phyloP scores from a whole-genome alignment of 2,329 filamentous ascomycete species.

The Trichoderma atroviride region DNA sequence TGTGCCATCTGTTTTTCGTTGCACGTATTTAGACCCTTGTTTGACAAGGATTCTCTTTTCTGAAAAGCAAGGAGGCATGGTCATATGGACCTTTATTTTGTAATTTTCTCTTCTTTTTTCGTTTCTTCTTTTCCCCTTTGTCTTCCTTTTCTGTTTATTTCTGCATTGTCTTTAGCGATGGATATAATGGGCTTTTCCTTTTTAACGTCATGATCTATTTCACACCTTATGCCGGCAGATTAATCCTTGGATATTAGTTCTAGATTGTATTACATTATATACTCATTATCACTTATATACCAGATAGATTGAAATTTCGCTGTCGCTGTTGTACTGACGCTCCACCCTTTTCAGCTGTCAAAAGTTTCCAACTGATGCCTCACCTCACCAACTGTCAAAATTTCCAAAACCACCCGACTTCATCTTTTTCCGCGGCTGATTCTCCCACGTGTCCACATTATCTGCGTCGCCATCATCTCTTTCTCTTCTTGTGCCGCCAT shows the following conservation, averaged over 20 bases:
- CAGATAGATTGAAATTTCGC: constrained; percentile 4
- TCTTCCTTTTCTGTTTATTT: background rate
- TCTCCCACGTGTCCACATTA: constrained; percentile 66
- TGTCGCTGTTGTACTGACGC: background rate
- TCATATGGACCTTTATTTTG: background rate
- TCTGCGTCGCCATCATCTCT: constrained; percentile 57
- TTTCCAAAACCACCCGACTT: constrained; percentile 86
- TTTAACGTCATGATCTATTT: background rate
- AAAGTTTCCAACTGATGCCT: constrained; percentile 74
- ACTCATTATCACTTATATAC: background rate
- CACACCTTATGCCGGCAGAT: background rate
- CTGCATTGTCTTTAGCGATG: background rate
- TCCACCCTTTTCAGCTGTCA: constrained; percentile 72
- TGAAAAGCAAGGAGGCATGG: background rate
- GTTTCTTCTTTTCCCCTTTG: background rate
- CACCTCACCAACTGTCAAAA: constrained; percentile 79
- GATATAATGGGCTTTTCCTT: background rate
- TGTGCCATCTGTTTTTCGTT: background rate
- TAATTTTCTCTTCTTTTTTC: background rate
- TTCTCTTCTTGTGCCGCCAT: constrained; percentile 52
- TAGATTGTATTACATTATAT: constrained; percentile 11
- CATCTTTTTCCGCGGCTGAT: constrained; percentile 76
- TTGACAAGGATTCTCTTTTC: background rate
- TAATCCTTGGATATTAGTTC: background rate
- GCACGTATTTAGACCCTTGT: constrained; percentile 3